These are phyloP conservation scores for Peronospora tabacina DNA, from an alignment of 352 stramenopile species.

Conservation along the genomic window DNA sequence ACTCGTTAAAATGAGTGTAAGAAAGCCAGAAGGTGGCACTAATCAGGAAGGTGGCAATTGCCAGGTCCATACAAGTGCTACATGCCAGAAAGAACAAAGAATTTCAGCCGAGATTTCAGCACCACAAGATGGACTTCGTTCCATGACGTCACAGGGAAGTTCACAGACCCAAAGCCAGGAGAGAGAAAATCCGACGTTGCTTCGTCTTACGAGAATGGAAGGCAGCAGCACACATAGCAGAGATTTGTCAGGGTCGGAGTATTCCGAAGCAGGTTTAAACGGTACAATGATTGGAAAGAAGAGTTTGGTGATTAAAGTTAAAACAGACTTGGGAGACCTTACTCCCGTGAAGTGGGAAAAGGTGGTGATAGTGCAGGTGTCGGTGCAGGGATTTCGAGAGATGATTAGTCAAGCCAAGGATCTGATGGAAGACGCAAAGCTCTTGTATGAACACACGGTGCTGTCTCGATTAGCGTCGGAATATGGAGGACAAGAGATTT, in stretches of 20 bases:
- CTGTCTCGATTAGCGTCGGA: slow-evolving; percentile 73
- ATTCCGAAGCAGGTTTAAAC: slow-evolving; percentile 20
- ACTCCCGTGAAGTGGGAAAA: slow-evolving; percentile 73
- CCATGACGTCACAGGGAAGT: slow-evolving; percentile 6
- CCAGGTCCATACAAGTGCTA: slow-evolving; percentile 13
- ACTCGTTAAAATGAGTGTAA: slow-evolving; percentile 25
- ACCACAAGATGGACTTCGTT: slow-evolving; percentile 5
- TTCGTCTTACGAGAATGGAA: slow-evolving; percentile 19
- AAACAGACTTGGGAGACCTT: slow-evolving; percentile 71
- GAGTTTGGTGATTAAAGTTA: slow-evolving; percentile 53
- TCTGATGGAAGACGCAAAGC: slow-evolving; percentile 80
- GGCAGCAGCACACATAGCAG: slow-evolving; percentile 21
- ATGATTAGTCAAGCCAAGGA: slow-evolving; percentile 72
- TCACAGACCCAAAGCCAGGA: slow-evolving; percentile 12
- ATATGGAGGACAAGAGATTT: slow-evolving; percentile 74
- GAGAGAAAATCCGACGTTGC: slow-evolving; percentile 15
- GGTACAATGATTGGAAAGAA: slow-evolving; percentile 36
- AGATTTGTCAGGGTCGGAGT: slow-evolving; percentile 31
- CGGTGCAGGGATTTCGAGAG: slow-evolving; percentile 72
- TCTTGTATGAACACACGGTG: slow-evolving; percentile 83
- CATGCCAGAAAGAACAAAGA: slow-evolving; percentile 19
- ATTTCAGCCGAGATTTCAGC: slow-evolving; percentile 14
- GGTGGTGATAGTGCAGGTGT: slow-evolving; percentile 79
- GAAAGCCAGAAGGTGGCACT: slow-evolving; percentile 14
- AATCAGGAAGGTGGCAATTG: slow-evolving; percentile 7